Evolutionary conservation across 176 grass and related monocot species (phyloP).

Genomic region (Puya raimondii): DNA sequence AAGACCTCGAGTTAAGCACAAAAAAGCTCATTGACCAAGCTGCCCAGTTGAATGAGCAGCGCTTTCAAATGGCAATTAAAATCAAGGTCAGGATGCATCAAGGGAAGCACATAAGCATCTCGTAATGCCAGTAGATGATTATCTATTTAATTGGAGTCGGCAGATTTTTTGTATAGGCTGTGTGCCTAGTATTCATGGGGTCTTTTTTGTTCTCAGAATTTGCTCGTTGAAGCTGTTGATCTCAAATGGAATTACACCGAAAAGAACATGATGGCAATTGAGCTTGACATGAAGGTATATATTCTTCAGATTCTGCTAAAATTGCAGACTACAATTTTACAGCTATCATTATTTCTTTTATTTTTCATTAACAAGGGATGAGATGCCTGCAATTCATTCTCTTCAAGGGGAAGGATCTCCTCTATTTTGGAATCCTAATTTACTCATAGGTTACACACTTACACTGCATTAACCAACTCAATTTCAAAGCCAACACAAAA

Average conservation of each 20-base stretch:
- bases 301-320: slow-evolving; percentile 4
- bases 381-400: not conserved
- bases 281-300: slow-evolving; percentile 75
- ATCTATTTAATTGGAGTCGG: not conserved
- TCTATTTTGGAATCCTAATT: too few relatives aligned
- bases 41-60: slow-evolving; percentile 51
- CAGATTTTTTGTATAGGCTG: slow-evolving; percentile 7
- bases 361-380: not conserved
- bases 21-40: slow-evolving; percentile 56
- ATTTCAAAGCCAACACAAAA: too few relatives aligned
- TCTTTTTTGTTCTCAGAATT: slow-evolving; percentile 36
- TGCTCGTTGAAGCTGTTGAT: slow-evolving; percentile 66
- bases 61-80: slow-evolving; percentile 44
- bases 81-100: slow-evolving; percentile 51
- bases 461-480: too few relatives aligned
- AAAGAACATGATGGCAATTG: slow-evolving; percentile 55
- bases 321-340: slow-evolving; percentile 7
- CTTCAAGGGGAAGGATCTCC: not conserved
- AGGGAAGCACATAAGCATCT: not conserved
- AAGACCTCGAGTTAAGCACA: slow-evolving; percentile 58
- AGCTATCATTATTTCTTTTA: not conserved
- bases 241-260: slow-evolving; percentile 64
- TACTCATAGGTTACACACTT: too few relatives aligned
- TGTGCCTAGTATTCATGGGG: slow-evolving; percentile 1
- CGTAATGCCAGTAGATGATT: not conserved